Evolutionary conservation across 2,329 filamentous ascomycete species (phyloP).

Genomic region (Botrytis fragariae): DNA sequence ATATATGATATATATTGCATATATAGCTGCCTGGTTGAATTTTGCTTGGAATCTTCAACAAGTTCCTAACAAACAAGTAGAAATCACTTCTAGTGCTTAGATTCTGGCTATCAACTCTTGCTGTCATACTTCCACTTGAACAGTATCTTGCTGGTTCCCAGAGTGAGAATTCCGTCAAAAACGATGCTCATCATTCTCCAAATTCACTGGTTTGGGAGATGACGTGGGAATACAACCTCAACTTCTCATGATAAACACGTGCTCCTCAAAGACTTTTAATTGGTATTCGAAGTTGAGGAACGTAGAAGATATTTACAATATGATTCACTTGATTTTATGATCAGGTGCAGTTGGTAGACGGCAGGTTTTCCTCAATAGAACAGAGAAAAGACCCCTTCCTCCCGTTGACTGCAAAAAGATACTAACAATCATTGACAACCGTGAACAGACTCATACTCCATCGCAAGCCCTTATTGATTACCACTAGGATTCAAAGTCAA

Average conservation of each 20-base stretch:
- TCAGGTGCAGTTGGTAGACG: not conserved
- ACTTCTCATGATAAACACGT: not conserved
- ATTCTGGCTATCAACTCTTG: too few species aligned
- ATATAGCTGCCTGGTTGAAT: not conserved
- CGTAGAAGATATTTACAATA: not conserved
- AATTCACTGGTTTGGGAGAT: not conserved
- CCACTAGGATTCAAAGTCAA: too few species aligned
- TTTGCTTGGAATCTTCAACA: not conserved
- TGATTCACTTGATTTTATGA: not conserved
- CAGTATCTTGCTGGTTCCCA: not conserved
- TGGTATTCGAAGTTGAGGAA: not conserved
- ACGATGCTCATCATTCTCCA: not conserved
- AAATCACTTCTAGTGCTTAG: not conserved
- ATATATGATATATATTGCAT: not conserved
- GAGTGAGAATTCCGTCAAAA: not conserved
- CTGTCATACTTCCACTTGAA: not conserved
- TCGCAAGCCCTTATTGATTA: not conserved
- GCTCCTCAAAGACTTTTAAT: not conserved
- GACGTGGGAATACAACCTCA: not conserved
- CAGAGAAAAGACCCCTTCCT: too few species aligned
- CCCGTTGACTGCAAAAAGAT: not conserved
- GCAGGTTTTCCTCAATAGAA: too few species aligned
- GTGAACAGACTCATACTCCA: not conserved
- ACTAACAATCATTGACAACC: not conserved
- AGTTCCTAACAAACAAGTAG: not conserved